Conservation (phyloP, 805 yeast genomes). For the Kluyveromyces aestuarii region DNA sequence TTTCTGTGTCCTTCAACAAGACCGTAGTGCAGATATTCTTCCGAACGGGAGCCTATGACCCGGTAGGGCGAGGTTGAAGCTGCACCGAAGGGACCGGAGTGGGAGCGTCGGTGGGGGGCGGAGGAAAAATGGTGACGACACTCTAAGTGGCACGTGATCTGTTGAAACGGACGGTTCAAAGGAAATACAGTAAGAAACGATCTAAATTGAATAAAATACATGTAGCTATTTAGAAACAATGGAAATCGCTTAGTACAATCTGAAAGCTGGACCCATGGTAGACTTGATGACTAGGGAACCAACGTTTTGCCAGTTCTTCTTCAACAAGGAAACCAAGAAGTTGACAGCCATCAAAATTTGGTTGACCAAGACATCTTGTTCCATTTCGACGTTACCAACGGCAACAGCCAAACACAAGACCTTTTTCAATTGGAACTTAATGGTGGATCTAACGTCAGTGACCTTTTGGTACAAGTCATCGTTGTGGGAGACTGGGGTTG, state of each 20-base stretch:
- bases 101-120: no score
- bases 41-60: no score
- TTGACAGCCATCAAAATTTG: constrained; percentile 98
- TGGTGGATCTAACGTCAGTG: constrained; percentile 96
- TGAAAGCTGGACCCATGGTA: constrained; percentile 99
- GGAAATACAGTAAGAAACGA: neutral
- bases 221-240: neutral
- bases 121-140: no score
- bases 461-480: constrained; percentile 96
- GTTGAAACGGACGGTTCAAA: neutral
- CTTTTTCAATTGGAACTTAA: constrained; percentile 99
- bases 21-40: no score
- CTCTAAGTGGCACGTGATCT: neutral
- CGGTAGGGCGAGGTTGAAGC: no score
- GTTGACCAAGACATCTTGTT: constrained; percentile 89
- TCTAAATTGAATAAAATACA: constrained; percentile 2
- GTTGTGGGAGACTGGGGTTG: constrained; percentile 99
- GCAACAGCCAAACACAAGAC: constrained; percentile 99
- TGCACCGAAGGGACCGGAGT: no score
- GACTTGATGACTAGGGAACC: constrained; percentile 99
- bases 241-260: constrained; percentile 73
- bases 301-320: constrained; percentile 99
- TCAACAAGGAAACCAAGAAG: constrained; percentile 97
- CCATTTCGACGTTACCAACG: constrained; percentile 99
- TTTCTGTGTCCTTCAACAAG: no score